These are phyloP conservation scores for Clonostachys solani DNA, from an alignment of 2,329 filamentous ascomycete species.

Conservation along the genomic window DNA sequence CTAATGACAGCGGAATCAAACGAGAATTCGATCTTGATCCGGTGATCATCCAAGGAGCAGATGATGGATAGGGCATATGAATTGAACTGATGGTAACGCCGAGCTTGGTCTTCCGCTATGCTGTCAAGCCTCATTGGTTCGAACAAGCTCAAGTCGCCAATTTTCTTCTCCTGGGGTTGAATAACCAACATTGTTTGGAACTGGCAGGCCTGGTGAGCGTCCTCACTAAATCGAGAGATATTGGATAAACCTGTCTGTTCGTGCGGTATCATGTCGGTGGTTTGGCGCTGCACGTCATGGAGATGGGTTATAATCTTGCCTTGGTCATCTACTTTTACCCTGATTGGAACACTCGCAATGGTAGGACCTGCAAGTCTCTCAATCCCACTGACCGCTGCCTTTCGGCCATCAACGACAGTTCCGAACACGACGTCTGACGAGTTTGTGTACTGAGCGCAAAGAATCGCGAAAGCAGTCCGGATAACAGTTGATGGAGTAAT, in stretches of 20 bases:
- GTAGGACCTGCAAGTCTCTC: conserved; percentile 18
- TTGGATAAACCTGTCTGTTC: conserved; percentile 9
- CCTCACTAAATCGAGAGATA: conserved; percentile 8
- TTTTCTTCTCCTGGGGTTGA: conserved; percentile 6
- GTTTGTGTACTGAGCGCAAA: conserved; percentile 11
- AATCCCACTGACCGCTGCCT: conserved; percentile 14
- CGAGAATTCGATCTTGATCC: too few species aligned
- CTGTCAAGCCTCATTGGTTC: too few species aligned
- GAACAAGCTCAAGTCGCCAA: background rate
- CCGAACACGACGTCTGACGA: conserved; percentile 16
- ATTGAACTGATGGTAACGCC: too few species aligned
- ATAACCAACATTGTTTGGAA: conserved; percentile 20
- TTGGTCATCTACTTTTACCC: conserved; percentile 8
- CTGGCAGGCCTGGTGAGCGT: conserved; percentile 11
- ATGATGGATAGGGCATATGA: too few species aligned
- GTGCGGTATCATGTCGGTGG: conserved; percentile 6
- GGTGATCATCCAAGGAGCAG: too few species aligned
- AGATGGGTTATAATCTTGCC: conserved; percentile 7
- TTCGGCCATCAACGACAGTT: conserved; percentile 16
- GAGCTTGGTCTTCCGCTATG: too few species aligned
- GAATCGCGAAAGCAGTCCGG: conserved; percentile 16
- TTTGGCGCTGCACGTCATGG: conserved; percentile 9
- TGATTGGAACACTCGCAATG: conserved; percentile 20
- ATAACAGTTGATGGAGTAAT: conserved; percentile 11
- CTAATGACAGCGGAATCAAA: background rate